These are phyloP conservation scores for Myriosclerotinia scirpicola DNA, from an alignment of 2,329 filamentous ascomycete species.

Conservation along the genomic window DNA sequence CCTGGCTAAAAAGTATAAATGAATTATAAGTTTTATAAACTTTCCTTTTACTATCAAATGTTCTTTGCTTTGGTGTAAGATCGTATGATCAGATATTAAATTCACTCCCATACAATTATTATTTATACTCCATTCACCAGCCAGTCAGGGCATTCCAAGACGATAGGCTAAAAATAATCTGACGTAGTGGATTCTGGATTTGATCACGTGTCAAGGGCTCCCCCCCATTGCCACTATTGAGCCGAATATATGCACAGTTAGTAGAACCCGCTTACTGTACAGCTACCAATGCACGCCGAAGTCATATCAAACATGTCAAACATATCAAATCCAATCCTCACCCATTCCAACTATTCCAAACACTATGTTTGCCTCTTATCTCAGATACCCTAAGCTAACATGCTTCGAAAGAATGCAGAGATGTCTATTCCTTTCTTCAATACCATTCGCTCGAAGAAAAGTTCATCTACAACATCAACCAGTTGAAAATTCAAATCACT, in stretches of 20 bases:
- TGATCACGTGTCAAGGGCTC: not conserved
- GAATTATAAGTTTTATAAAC: no score
- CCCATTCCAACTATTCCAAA: not conserved
- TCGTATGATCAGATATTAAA: no score
- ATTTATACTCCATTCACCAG: not conserved
- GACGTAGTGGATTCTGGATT: not conserved
- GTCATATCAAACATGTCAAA: not conserved
- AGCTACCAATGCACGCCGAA: not conserved
- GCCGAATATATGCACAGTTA: not conserved
- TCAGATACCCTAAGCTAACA: not conserved
- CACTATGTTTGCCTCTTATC: not conserved
- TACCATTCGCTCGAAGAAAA: not conserved
- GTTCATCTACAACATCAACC: not conserved
- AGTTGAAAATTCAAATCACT: not conserved
- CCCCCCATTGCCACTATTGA: not conserved
- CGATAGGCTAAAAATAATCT: conserved; percentile 17
- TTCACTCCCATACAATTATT: not conserved
- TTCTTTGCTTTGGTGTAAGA: no score
- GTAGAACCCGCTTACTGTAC: not conserved
- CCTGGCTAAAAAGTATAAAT: no score
- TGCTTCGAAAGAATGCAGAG: not conserved
- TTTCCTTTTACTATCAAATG: no score
- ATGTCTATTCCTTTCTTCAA: not conserved
- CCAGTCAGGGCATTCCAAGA: conserved; percentile 37
- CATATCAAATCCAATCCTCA: not conserved